phyloP scores from a whole-genome alignment of 768 basidiomycete genomes.

The Phanerodontia chrysosporium region DNA sequence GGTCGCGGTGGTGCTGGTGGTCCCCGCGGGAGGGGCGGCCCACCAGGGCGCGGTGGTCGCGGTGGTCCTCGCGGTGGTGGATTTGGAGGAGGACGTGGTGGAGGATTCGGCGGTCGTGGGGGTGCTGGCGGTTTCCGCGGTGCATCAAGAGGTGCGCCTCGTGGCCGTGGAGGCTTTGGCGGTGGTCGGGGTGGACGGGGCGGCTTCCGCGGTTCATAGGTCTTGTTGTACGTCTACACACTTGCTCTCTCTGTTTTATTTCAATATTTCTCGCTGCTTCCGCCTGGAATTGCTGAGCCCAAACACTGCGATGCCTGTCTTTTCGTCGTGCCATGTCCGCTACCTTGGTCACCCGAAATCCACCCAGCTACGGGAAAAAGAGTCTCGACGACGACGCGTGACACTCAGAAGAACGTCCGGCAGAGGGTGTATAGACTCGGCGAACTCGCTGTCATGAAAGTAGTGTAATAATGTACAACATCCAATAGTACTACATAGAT shows the following conservation, averaged over 20 bases:
- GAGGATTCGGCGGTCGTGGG: conserved; percentile 32
- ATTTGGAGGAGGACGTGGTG: conserved; percentile 10
- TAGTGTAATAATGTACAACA: neutral
- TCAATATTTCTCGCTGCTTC: conserved; percentile 6
- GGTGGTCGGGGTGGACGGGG: conserved; percentile 40
- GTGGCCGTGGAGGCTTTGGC: conserved; percentile 27
- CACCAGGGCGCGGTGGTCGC: conserved; percentile 21
- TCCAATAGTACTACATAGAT: neutral
- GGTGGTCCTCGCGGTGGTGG: conserved; percentile 24
- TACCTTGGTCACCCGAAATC: too few species aligned
- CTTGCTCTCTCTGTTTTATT: conserved; percentile 9
- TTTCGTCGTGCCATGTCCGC: too few species aligned
- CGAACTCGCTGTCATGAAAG: too few species aligned
- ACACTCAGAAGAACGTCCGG: too few species aligned
- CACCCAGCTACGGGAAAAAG: too few species aligned
- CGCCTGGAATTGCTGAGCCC: too few species aligned
- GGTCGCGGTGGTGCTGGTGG: conserved; percentile 21
- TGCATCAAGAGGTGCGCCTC: conserved; percentile 27
- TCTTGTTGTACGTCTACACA: conserved; percentile 4
- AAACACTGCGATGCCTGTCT: neutral
- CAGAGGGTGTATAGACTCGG: too few species aligned
- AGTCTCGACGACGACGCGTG: too few species aligned
- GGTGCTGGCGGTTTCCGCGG: conserved; percentile 28
- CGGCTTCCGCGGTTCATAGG: conserved; percentile 45
- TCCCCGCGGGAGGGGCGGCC: conserved; percentile 20